Evolutionary conservation across 192 early-diverging fungal genomes (phyloP).

Genomic region (Borealophlyctis nickersoniae): DNA sequence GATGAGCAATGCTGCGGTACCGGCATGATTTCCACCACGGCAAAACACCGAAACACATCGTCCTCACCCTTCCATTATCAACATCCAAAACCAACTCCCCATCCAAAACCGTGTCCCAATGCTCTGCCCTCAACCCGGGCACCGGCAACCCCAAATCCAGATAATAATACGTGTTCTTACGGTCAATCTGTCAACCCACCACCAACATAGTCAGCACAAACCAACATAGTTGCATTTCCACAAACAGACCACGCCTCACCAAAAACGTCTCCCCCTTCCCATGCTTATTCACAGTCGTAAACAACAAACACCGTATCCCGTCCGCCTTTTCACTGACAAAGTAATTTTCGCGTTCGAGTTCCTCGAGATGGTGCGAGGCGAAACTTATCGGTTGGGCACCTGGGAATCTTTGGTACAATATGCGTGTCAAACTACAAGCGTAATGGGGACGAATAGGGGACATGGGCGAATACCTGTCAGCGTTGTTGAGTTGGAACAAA

Average conservation of each 20-base stretch:
- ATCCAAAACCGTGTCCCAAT: constrained; percentile 78
- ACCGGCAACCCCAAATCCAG: constrained; percentile 56
- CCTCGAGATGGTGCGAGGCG: constrained; percentile 34
- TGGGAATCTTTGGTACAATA: constrained; percentile 35
- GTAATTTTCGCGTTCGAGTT: constrained; percentile 51
- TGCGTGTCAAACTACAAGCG: not conserved
- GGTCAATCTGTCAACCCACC: constrained; percentile 59
- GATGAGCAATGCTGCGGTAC: not conserved
- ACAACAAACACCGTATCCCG: constrained; percentile 53
- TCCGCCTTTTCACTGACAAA: constrained; percentile 63
- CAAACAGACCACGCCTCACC: constrained; percentile 8
- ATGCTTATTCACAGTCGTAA: constrained; percentile 22
- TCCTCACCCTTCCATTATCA: constrained; percentile 51
- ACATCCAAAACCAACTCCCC: constrained; percentile 85
- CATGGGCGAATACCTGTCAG: not conserved
- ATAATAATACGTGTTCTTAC: constrained; percentile 80
- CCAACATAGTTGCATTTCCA: not conserved
- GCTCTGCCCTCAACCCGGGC: constrained; percentile 37
- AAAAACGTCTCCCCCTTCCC: constrained; percentile 33
- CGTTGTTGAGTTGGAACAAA: not conserved
- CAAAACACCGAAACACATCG: no score
- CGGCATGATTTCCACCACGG: no score
- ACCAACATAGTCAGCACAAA: constrained; percentile 5
- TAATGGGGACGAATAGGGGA: not conserved
- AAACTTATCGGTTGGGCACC: constrained; percentile 59